Percentiles rank a stretch among this genome's conserved stretches.
These are phyloP conservation scores for Penicillium alfredii DNA, from an alignment of 495 filamentous ascomycete genomes.

Conservation along the genomic window DNA sequence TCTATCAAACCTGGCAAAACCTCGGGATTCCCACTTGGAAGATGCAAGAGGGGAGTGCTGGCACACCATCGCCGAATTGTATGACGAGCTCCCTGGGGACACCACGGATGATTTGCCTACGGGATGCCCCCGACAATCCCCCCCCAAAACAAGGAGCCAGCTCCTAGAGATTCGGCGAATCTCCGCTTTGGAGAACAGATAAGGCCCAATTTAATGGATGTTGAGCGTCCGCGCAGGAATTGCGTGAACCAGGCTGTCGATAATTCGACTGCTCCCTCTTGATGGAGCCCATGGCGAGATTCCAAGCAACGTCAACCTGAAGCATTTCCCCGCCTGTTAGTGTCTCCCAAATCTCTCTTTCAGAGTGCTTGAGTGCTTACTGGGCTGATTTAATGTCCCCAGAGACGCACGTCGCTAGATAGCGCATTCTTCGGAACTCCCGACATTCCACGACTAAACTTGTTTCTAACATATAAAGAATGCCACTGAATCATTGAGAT, in stretches of 20 bases:
- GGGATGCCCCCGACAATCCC: conserved; percentile 6
- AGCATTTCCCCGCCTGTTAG: neutral
- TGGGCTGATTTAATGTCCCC: no score
- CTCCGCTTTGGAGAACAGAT: no score
- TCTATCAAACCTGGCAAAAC: neutral
- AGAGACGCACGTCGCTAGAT: no score
- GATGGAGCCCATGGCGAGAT: neutral
- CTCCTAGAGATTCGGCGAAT: neutral
- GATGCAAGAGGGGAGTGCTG: conserved; percentile 1
- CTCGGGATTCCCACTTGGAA: no score
- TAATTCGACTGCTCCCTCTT: conserved; percentile 6
- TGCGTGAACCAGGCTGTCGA: conserved; percentile 6
- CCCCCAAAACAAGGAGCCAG: neutral
- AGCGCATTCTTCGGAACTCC: no score
- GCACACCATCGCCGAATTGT: conserved; percentile 16
- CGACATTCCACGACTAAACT: no score
- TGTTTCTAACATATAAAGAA: no score
- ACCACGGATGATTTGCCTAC: conserved; percentile 2
- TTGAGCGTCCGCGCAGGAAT: conserved; percentile 14
- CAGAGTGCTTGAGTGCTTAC: no score
- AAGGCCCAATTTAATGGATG: no score
- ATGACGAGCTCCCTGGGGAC: conserved; percentile 26
- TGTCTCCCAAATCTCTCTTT: neutral
- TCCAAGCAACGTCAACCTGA: no score
- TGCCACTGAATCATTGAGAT: neutral